Base-by-base conservation (phyloP, 495 filamentous ascomycete genomes). In the Paragyromitra xinjiangensis region DNA sequence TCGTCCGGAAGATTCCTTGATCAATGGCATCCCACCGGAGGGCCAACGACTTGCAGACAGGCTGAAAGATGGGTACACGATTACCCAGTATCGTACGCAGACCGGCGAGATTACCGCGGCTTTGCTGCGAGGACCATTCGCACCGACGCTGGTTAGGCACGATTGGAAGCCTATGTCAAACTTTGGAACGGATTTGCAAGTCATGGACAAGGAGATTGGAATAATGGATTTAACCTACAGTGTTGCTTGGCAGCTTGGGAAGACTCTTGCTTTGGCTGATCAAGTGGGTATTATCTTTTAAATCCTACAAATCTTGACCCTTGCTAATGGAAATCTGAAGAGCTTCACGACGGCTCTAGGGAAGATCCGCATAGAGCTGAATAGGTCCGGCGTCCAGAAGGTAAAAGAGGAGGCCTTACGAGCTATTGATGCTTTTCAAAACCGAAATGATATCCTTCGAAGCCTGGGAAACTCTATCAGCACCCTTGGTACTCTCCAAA, bases 151-250 rank as follows among this genome's bases (percentile, higher is more conserved):
- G 40, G 19, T 55, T 9, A 24, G 7, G 51, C 19, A 55, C n/a
- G 2, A 55, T 42, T 37, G 16, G 19, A 45, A 12, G n/a, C 22
- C 40, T 24, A 16, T 39, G n/a, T 79, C 73, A 24, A 76, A 65
- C 26, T 78, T 53, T 39, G 71, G 66, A 0, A 55, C 45, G 9
- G 83, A 86, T 63, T 68, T 84, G 12, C 84, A 88, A 70, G 84
- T 88, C 24, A 63, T 89, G 0, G 88, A 89, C 65, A 29, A 58
- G 6, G 5, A 82, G 0, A 50, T 83, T 0, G 83, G 83, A 0
- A 45, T 89, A 3, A 86, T 88, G 84, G 86, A 88, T 69, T 61
- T 87, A 8, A 84, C 84, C 2, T 88, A 87, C 64, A 82, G 80
- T 3, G 42, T 76, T 0, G 87, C 87, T 0, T 88, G 87, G 87